These are phyloP conservation scores for Acacia concinna DNA, from an alignment of 331 rosid species.

Conservation along the genomic window DNA sequence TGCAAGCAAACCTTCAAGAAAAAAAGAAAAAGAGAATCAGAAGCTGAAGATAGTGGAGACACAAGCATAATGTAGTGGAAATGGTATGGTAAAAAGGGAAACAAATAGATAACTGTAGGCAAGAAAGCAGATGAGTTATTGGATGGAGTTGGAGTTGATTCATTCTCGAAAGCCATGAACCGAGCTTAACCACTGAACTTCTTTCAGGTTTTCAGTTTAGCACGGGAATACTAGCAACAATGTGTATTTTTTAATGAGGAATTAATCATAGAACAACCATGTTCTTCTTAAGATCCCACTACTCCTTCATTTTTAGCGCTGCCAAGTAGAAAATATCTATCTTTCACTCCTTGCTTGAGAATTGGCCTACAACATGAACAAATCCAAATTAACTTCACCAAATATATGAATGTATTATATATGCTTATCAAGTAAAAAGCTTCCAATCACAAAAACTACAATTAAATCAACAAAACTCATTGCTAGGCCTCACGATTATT, in stretches of 20 bases:
- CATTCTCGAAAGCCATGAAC: slow-evolving; percentile 34
- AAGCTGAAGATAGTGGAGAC: not conserved
- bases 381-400: not conserved
- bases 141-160: slow-evolving; percentile 20
- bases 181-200: not conserved
- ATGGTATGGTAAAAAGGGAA: not conserved
- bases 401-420: not conserved
- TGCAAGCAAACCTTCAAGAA: slow-evolving; percentile 49
- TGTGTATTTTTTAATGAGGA: not conserved
- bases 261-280: not conserved
- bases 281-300: not conserved
- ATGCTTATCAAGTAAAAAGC: not conserved
- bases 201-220: not conserved
- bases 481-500: not conserved
- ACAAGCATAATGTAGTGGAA: not conserved
- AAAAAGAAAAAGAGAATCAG: not conserved
- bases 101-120: slow-evolving; percentile 42
- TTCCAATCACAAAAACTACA: not conserved
- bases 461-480: not conserved
- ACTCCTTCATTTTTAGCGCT: not conserved
- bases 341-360: not conserved
- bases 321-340: not conserved
- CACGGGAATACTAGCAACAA: not conserved
- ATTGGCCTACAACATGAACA: not conserved
- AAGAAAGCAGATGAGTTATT: slow-evolving; percentile 21